Percentiles rank a stretch among this genome's conserved stretches.
Evolutionary conservation across 2,329 filamentous ascomycete genomes (phyloP).

Genomic region (Ophiostoma triangulosporum): DNA sequence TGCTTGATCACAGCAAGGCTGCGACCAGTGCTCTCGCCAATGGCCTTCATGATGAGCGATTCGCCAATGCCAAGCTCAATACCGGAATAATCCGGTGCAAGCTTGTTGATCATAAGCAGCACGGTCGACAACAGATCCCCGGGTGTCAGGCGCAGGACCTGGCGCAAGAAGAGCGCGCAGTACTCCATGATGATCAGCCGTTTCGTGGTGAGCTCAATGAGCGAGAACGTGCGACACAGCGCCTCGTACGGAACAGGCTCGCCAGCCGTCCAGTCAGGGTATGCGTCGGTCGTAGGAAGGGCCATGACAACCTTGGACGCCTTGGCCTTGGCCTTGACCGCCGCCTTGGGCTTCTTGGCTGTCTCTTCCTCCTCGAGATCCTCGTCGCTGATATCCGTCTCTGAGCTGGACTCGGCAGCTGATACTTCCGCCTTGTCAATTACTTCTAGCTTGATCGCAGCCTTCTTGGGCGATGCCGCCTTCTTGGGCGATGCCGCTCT

Average conservation of each 20-base stretch:
- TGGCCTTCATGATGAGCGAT: conserved; percentile 96
- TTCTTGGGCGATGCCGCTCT: neutral
- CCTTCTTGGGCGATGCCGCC: conserved; percentile 19
- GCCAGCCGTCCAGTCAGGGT: conserved; percentile 86
- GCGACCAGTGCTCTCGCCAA: conserved; percentile 85
- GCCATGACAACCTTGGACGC: conserved; percentile 64
- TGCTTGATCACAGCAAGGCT: conserved; percentile 82
- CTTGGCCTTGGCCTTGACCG: conserved; percentile 27
- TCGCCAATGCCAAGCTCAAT: conserved; percentile 98
- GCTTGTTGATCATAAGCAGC: conserved; percentile 93
- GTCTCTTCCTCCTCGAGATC: conserved; percentile 35
- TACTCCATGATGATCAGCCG: conserved; percentile 77
- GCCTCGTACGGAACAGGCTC: conserved; percentile 88
- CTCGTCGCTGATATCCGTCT: conserved; percentile 16
- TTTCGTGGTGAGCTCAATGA: conserved; percentile 90
- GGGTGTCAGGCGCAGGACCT: conserved; percentile 86
- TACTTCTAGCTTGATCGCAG: conserved; percentile 29
- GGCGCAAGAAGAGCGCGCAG: conserved; percentile 79
- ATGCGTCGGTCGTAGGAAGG: conserved; percentile 66
- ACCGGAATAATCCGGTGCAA: conserved; percentile 90
- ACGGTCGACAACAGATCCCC: conserved; percentile 78
- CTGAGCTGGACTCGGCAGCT: conserved; percentile 22
- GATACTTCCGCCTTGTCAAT: conserved; percentile 26
- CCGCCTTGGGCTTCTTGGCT: conserved; percentile 51
- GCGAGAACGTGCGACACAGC: conserved; percentile 84